These are phyloP conservation scores for Hanseniaspora mollemarum DNA, from an alignment of 805 yeast genomes.

Conservation along the genomic window DNA sequence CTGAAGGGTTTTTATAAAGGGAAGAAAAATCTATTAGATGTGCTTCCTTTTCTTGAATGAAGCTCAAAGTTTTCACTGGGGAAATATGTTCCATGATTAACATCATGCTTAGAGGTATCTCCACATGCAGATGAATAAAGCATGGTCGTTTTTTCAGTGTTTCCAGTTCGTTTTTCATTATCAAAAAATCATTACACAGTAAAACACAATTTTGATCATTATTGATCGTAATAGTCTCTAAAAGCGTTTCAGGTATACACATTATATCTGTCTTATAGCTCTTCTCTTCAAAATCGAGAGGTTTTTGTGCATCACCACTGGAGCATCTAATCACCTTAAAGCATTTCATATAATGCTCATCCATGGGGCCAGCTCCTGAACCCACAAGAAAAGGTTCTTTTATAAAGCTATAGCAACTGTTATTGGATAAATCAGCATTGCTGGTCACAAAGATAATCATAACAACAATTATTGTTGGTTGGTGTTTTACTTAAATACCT, in stretches of 20 bases:
- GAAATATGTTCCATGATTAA: slow-evolving; percentile 20
- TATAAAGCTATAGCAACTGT: neutral
- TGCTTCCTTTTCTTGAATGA: slow-evolving; percentile 4
- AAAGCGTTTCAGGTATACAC: slow-evolving; percentile 23
- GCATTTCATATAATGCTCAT: neutral
- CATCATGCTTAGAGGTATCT: slow-evolving; percentile 52
- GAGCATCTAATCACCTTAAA: neutral
- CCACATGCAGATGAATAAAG: slow-evolving; percentile 66
- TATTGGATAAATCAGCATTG: neutral
- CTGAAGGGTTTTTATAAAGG: slow-evolving; percentile 25
- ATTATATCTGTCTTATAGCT: neutral
- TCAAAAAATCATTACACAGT: slow-evolving; percentile 35
- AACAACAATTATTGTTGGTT: neutral
- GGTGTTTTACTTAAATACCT: neutral
- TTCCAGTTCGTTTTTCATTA: slow-evolving; percentile 29
- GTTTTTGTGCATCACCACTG: neutral
- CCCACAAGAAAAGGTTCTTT: neutral
- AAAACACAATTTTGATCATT: slow-evolving; percentile 57
- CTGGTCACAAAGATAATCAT: slow-evolving; percentile 8
- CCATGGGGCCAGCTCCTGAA: neutral
- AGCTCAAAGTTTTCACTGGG: neutral
- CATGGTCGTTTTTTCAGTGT: slow-evolving; percentile 61
- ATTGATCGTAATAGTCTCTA: slow-evolving; percentile 50
- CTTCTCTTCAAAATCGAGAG: neutral
- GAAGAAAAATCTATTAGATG: slow-evolving; percentile 32